These are phyloP conservation scores for Glonium stellatum DNA, from an alignment of 495 filamentous ascomycete genomes.

Conservation along the genomic window DNA sequence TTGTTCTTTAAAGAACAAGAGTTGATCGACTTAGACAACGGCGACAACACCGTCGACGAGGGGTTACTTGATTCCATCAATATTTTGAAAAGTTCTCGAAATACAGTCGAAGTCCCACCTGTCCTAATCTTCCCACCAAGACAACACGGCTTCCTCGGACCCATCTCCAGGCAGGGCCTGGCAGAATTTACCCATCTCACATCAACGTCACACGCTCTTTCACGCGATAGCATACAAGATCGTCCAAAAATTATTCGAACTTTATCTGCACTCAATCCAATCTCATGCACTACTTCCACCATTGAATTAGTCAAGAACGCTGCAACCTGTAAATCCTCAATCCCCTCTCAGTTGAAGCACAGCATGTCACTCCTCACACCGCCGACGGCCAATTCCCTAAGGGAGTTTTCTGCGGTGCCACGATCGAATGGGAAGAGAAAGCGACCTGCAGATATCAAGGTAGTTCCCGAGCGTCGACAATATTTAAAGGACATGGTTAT, in stretches of 20 bases:
- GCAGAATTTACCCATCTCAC: no score
- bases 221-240: neutral
- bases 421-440: slow-evolving; percentile 11
- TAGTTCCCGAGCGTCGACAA: slow-evolving; percentile 17
- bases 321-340: neutral
- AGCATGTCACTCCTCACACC: slow-evolving; percentile 7
- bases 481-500: slow-evolving; percentile 17
- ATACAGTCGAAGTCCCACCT: no score
- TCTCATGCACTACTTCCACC: neutral
- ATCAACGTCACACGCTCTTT: neutral
- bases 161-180: no score
- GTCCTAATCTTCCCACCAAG: no score
- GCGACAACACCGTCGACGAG: no score
- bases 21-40: no score
- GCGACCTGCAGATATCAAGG: slow-evolving; percentile 16
- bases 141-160: no score
- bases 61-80: no score
- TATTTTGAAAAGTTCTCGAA: no score
- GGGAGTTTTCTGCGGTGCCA: slow-evolving; percentile 11
- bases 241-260: neutral
- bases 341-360: neutral
- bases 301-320: slow-evolving; percentile 24
- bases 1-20: no score
- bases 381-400: slow-evolving; percentile 8
- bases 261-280: neutral